Conservation (phyloP, 148 eudicot genomes). For the Rhododendron simsii region DNA sequence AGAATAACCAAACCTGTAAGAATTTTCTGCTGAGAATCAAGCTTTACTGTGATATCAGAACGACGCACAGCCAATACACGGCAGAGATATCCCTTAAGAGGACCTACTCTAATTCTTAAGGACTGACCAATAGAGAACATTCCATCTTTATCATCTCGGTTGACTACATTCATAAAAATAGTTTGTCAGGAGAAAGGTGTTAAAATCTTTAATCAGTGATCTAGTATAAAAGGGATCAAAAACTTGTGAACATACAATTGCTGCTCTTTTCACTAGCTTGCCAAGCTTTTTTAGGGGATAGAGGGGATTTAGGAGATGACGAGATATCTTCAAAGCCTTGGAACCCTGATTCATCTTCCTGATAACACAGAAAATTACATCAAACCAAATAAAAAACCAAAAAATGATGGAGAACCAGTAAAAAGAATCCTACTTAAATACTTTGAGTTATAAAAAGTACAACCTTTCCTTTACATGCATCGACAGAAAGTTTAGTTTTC, state of each 20-base stretch:
- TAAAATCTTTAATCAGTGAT: neutral
- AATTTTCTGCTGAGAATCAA: slow-evolving; percentile 90
- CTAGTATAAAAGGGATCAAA: neutral
- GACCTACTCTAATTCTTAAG: slow-evolving; percentile 85
- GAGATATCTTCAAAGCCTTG: slow-evolving; percentile 57
- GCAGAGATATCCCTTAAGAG: slow-evolving; percentile 92
- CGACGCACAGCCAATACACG: slow-evolving; percentile 81
- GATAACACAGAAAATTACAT: slow-evolving; percentile 3
- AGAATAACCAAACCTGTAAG: slow-evolving; percentile 64
- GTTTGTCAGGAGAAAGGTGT: neutral
- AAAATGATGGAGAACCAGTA: neutral
- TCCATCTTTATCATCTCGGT: slow-evolving; percentile 51
- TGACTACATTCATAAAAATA: slow-evolving; percentile 28
- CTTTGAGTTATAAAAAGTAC: slow-evolving; percentile 11
- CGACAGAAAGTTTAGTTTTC: slow-evolving; percentile 54
- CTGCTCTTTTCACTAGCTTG: slow-evolving; percentile 46
- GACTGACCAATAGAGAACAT: slow-evolving; percentile 84
- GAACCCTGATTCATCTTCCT: slow-evolving; percentile 55
- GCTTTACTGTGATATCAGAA: slow-evolving; percentile 83
- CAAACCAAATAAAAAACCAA: neutral
- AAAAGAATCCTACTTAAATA: neutral
- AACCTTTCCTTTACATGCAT: slow-evolving; percentile 62
- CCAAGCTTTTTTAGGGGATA: slow-evolving; percentile 59
- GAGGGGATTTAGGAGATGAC: slow-evolving; percentile 81
- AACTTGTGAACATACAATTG: slow-evolving; percentile 44